Base-by-base conservation (phyloP, 495 filamentous ascomycete genomes). In the Margaritispora aquatica region DNA sequence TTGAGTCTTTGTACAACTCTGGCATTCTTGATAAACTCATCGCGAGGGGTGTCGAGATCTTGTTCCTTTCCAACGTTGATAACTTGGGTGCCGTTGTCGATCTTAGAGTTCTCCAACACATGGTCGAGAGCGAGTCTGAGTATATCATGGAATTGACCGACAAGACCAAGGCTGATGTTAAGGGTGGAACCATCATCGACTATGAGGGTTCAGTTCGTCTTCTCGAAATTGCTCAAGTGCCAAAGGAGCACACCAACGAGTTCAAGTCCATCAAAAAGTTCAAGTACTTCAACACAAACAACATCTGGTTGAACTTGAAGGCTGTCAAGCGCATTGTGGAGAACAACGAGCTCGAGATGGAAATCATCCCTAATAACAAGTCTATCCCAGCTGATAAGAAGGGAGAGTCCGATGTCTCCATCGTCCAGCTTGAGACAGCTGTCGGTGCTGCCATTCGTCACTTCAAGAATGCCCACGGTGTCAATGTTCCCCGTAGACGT, bases 201-300 rank as follows among this genome's bases (percentile, higher is more conserved):
- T 96, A 96, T 75, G 94, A 99, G 69, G 92, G 92, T 67, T 90
- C 88, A 60, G 94, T 91, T 64, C 92, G 94, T 68, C 86, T 99
- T 38, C 86, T 99, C 34, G 94, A 99, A 82, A 96, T 99, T 64
- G 94, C 94, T 13, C 94, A 99, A 78, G 94, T 99, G n/a, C 94
- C 95, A 76, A 97, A 96, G 84, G 91, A 97, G 78, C 93, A 99
- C 78, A 88, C 89, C 69, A 97, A 99, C 77, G 94, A 99, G 78
- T 99, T 99, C 90, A 99, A 99, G 86, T 97, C 94, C 51, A 99
- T 99, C 80, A 99, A 97, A 88, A 99, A 99, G 82, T 99, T 99
- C 87, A 97, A 96, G 82, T 99, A 99, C 85, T 99, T 99, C 87
- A 99, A 99, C 85, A 99, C 94, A 76, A 99, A 99, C 88, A 99